Conservation (phyloP, 2,329 filamentous ascomycete species). For the Fusarium palustre region DNA sequence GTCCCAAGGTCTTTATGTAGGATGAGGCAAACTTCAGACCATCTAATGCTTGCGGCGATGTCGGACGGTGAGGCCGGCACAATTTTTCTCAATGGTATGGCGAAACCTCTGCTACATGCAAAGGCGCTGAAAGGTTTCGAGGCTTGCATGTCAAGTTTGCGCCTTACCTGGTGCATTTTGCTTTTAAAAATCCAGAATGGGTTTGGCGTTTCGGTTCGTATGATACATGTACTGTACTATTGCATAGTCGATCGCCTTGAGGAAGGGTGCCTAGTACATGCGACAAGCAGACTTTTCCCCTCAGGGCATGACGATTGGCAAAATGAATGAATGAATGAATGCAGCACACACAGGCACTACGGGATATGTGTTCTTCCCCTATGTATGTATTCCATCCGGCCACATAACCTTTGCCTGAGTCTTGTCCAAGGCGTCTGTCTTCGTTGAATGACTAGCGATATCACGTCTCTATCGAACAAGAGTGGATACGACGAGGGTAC, state of each 20-base stretch:
- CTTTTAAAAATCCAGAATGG: constrained; percentile 20
- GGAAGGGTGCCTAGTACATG: constrained; percentile 19
- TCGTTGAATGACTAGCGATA: constrained; percentile 9
- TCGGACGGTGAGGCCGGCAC: constrained; percentile 44
- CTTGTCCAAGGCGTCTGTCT: constrained; percentile 5
- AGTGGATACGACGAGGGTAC: constrained; percentile 45
- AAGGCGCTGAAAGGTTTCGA: constrained; percentile 28
- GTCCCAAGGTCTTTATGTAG: constrained; percentile 22
- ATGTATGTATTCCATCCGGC: not conserved
- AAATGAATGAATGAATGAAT: constrained; percentile 16
- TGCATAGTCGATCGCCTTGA: constrained; percentile 24
- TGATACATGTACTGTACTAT: constrained; percentile 5
- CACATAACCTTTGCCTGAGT: not conserved
- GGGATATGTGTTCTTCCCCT: constrained; percentile 1
- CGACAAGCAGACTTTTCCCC: constrained; percentile 10
- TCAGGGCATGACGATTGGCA: constrained; percentile 20
- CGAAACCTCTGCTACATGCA: constrained; percentile 23
- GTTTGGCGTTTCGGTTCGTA: constrained; percentile 22
- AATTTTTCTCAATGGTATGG: constrained; percentile 36
- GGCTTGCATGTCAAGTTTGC: constrained; percentile 39
- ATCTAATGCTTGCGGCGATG: constrained; percentile 35
- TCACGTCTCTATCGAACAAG: constrained; percentile 14
- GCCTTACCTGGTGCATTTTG: constrained; percentile 31
- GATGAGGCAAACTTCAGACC: constrained; percentile 25
- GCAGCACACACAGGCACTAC: not conserved